Evolutionary conservation across 2,329 filamentous ascomycete species (phyloP), one percentile per base, ranked within the genome.

Genomic region (Ascochyta pisi): DNA sequence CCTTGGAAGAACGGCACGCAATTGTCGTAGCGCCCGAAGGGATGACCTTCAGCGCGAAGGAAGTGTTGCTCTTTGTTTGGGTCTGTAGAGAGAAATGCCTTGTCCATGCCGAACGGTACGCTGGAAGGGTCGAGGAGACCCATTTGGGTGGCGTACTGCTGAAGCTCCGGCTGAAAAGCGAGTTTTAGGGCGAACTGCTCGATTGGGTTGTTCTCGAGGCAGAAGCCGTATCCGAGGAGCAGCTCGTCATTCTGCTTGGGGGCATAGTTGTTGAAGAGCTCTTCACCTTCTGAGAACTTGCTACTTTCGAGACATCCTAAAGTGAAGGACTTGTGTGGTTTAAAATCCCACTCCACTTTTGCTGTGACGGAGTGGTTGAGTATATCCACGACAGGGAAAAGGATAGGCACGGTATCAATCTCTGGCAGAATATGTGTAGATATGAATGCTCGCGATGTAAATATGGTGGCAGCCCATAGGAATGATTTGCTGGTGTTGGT

Each of bases 241-340:
- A 84, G 68, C 62, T 84, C 81, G 58, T 82, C 81, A 46, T 84
- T 84, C 6, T 77, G 73, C 60, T 83, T 83, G 1, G 81, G 77
- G 0, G 78, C 82, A 51, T 84, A 84, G 61, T 84, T 84, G 65
- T 84, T 84, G 69, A 75, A 81, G 2, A 84, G 67, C 57, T 83
- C 77, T 4, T 73, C 69, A 3, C 77, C 79, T 4, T 68, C 57
- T 4, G 62, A 35, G 3, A 79, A 60, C 0, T 54, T 52, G 4
- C 78, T 69, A 8, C 68, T 67, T 8, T 79, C 70, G 4, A 73
- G 68, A 24, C 76, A 58, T 8, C 70, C 71, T 22, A 83, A 65
- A 9, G 70, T 70, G 56, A 82, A 82, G 0, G 66, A 64, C 3
- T 64, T 33, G 15, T 60, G 49, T 7, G 66, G 61, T 34, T 63